Base-by-base conservation (phyloP, 768 basidiomycete genomes). In the Mycena crocata region DNA sequence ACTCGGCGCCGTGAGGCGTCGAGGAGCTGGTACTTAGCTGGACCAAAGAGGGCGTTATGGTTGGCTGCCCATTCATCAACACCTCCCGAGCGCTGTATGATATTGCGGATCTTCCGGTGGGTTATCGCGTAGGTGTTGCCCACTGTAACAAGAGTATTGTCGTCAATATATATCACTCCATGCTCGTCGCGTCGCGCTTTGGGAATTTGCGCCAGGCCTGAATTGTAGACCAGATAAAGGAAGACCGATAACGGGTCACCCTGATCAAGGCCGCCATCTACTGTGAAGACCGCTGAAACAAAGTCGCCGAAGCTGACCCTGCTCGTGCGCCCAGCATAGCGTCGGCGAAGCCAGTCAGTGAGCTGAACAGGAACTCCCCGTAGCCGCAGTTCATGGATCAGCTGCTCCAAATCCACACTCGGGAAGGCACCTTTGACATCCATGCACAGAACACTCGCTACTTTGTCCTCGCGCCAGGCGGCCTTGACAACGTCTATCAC, bases 341-440 rank as follows among this genome's bases (percentile, higher is more conserved):
- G 42, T 0, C 56, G 34, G 10, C 40, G 39, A 0, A 71, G 28
- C 34, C 55, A 73, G 0, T 66, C 35, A 0, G 76, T 64, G 42
- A 74, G 75, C 15, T 42, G 51, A 8, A 52, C 35, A 5, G 82
- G 77, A 0, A 82, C 72, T 1, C 78, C 14, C 1, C 71, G 30
- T 49, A 66, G 71, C 21, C 66, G 51, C 52, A 84, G 58, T 55
- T 81, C 77, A 62, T 80, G 76, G 0, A 77, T 24, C 0, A 84
- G 77, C 0, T 66, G n/a, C 1, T 76, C 74, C 0, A 65, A 75
- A 15, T 77, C 78, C 0, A 76, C 77, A 65, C 78, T 84, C 0
- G 80, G 84, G 68, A 84, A 85, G 3, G 83, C 82, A 0, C 78
- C 83, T 68, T 82, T n/a, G n/a, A n/a, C n/a, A n/a, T n/a, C n/a